Base-by-base conservation (phyloP, 176 grass and related monocot genomes). In the Carex parvula region DNA sequence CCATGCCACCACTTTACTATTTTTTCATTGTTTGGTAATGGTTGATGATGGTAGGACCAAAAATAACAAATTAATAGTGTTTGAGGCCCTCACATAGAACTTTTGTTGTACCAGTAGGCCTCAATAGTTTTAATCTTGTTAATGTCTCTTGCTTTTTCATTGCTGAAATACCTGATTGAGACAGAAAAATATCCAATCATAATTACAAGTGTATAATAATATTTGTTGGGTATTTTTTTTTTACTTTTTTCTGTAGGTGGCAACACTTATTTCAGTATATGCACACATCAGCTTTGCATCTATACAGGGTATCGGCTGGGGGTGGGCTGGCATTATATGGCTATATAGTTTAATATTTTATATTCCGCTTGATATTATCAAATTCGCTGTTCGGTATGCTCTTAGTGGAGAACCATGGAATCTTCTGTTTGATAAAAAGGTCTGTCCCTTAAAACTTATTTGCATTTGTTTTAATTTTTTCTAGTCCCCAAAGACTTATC, bases 271-370 rank as follows among this genome's bases (percentile, higher is more conserved):
- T 84, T 84, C 94, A 4, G 92, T 92, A 30, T 94, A 97, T 46
- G 92, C 94, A 1, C 88, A 89, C 70, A 85, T 90, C 81, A 62
- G 78, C 32, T 97, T 97, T 81, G 90, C 90, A 21, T 94, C 88
- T 14, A 91, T 94, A 80, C 84, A 64, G 30, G 90, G 85, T 42
- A 92, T 97, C 18, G 92, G 90, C 2, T 97, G 94, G 92, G 85
- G 92, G 13, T 97, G 92, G 94, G 90, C 89, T 6, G 94, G 89
- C 8, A 83, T 88, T 66, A 91, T 92, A 79, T 97, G 94, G 92
- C 65, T 97, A 17, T 91, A 97, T 80, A 97, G 90, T 85, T 3
- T 92, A 55, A 67, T 88, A 12, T 92, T 87, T 82, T 97, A 97
- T 50, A 56, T 87, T 26, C 92, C 92, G 16, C 95, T 94, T 13